Conservation (phyloP, 176 grass and related monocot genomes). For the Chrysopogon serrulatus region DNA sequence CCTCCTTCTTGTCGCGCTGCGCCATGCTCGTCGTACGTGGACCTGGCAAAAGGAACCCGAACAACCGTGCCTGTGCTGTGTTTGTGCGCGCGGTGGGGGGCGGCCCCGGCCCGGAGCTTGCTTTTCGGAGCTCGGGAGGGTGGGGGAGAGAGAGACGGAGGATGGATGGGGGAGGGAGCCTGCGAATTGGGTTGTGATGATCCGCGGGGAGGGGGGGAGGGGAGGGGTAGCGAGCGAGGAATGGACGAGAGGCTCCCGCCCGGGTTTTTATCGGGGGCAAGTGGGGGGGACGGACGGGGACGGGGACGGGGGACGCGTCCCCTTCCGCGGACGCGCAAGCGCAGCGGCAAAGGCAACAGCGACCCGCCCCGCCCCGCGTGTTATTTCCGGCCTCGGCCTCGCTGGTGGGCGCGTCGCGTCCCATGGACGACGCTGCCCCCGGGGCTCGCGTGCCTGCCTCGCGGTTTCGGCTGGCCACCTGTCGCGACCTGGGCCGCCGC, state of each 20-base stretch:
- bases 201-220: background rate
- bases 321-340: conserved; percentile 30
- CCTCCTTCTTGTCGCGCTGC: conserved; percentile 84
- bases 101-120: background rate
- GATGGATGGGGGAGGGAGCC: background rate
- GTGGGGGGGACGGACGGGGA: too few species aligned
- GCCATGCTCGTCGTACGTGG: conserved; percentile 38
- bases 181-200: background rate
- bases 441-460: background rate
- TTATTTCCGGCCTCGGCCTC: conserved; percentile 27
- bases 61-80: background rate
- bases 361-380: background rate
- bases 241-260: background rate
- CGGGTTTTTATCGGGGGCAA: conserved; percentile 36
- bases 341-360: conserved; percentile 2
- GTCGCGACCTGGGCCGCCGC: background rate
- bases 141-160: background rate
- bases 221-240: background rate
- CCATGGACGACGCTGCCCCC: conserved; percentile 6
- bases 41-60: background rate
- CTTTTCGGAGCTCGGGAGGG: background rate
- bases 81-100: background rate
- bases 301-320: background rate
- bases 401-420: conserved; percentile 5
- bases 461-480: background rate